Conservation (phyloP, 257 asterid genomes). For the Solanum tacnaense region DNA sequence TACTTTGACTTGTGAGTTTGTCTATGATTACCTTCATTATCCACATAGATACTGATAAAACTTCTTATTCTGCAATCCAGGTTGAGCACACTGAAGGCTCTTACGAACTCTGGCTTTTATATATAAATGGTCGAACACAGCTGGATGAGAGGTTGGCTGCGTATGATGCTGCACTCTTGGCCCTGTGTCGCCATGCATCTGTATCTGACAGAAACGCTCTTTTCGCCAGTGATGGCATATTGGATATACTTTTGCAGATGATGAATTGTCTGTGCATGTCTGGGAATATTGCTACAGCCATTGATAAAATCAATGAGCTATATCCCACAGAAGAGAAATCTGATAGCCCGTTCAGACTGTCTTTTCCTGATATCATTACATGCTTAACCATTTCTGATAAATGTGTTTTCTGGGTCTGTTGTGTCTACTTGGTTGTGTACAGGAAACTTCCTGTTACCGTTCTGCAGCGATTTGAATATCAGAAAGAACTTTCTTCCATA, state of each 20-base stretch:
- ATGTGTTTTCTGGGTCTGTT: conserved; percentile 35
- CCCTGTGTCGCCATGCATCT: conserved; percentile 15
- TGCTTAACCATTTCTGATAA: conserved; percentile 25
- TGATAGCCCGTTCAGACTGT: conserved; percentile 3
- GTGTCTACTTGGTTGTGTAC: conserved; percentile 29
- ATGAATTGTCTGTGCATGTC: conserved; percentile 31
- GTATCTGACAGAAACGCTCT: conserved; percentile 4
- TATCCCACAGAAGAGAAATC: conserved; percentile 11
- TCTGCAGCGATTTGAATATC: conserved; percentile 23
- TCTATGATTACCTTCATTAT: neutral
- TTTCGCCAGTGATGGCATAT: conserved; percentile 22
- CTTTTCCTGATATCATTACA: conserved; percentile 14
- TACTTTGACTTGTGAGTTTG: neutral
- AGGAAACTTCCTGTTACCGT: conserved; percentile 25
- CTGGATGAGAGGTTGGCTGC: conserved; percentile 32
- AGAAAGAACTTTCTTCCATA: conserved; percentile 28
- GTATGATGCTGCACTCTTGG: conserved; percentile 30
- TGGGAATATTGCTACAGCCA: conserved; percentile 24
- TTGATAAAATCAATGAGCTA: conserved; percentile 26
- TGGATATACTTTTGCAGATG: conserved; percentile 42
- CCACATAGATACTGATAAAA: neutral
- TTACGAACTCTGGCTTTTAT: conserved; percentile 42
- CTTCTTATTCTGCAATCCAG: conserved; percentile 10
- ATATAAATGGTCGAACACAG: conserved; percentile 27
- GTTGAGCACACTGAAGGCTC: conserved; percentile 19